These are phyloP conservation scores for Yarrowia sp. DNA, from an alignment of 805 yeast species.

Conservation along the genomic window DNA sequence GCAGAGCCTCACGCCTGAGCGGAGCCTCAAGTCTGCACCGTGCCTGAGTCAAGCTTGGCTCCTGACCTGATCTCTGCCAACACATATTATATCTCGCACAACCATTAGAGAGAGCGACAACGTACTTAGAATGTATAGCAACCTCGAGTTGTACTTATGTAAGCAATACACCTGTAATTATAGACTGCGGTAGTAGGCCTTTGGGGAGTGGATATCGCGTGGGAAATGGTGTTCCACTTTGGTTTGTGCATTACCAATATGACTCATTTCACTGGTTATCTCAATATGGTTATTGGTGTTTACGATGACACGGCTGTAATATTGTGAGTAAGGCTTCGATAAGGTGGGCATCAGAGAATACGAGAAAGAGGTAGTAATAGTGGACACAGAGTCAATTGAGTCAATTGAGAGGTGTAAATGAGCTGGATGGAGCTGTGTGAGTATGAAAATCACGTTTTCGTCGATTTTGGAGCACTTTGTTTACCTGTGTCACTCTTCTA, in stretches of 20 bases:
- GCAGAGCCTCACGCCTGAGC: too few relatives aligned
- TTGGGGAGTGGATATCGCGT: too few relatives aligned
- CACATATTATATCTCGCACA: not conserved
- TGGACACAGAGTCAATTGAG: not conserved
- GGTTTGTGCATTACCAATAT: too few relatives aligned
- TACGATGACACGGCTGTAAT: not conserved
- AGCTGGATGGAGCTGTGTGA: too few relatives aligned
- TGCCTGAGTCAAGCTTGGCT: not conserved
- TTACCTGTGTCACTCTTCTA: not conserved
- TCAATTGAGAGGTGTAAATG: too few relatives aligned
- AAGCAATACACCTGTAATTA: constrained; percentile 4
- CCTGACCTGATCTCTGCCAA: not conserved
- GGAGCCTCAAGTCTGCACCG: not conserved
- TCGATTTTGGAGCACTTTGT: too few relatives aligned
- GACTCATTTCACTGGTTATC: too few relatives aligned
- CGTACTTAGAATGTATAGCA: constrained; percentile 23
- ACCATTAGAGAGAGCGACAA: not conserved
- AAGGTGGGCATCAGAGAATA: not conserved
- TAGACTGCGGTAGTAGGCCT: too few relatives aligned
- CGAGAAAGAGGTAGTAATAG: not conserved
- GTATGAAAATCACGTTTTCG: too few relatives aligned
- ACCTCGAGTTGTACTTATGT: constrained; percentile 17
- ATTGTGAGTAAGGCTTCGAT: not conserved
- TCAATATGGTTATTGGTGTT: too few relatives aligned
- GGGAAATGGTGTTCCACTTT: too few relatives aligned